phyloP scores from a whole-genome alignment of 352 stramenopile genomes.

The Phytophthora capsici region DNA sequence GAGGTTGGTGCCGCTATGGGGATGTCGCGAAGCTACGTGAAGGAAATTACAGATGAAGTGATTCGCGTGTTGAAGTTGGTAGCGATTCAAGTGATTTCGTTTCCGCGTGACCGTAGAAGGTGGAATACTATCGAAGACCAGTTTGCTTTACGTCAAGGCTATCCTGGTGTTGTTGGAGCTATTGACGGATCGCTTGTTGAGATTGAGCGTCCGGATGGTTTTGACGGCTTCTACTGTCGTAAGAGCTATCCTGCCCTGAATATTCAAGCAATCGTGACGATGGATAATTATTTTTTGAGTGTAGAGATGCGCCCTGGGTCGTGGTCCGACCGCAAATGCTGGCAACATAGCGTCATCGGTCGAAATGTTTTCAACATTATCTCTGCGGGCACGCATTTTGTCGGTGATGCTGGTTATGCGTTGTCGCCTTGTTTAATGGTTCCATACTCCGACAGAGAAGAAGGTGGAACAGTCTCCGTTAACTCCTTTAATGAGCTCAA shows the following conservation, averaged over 20 bases:
- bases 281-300: no score
- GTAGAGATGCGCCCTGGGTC: no score
- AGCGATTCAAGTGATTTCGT: background rate
- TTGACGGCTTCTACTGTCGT: conserved; percentile 3
- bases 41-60: conserved; percentile 12
- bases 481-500: no score
- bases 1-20: conserved; percentile 12
- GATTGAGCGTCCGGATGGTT: conserved; percentile 1
- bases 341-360: no score
- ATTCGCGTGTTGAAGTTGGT: background rate
- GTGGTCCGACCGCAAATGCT: no score
- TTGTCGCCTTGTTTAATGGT: no score
- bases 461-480: no score
- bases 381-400: no score
- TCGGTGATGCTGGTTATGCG: no score
- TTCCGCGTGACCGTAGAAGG: background rate
- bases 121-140: background rate
- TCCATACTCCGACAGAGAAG: no score
- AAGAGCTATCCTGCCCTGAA: conserved; percentile 8
- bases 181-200: background rate
- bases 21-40: conserved; percentile 16
- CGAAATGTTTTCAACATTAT: no score
- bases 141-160: background rate
- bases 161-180: conserved; percentile 7
- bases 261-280: conserved; percentile 4